These are phyloP conservation scores for Alternaria triticimaculans DNA, from an alignment of 2,329 filamentous ascomycete genomes.

Conservation along the genomic window DNA sequence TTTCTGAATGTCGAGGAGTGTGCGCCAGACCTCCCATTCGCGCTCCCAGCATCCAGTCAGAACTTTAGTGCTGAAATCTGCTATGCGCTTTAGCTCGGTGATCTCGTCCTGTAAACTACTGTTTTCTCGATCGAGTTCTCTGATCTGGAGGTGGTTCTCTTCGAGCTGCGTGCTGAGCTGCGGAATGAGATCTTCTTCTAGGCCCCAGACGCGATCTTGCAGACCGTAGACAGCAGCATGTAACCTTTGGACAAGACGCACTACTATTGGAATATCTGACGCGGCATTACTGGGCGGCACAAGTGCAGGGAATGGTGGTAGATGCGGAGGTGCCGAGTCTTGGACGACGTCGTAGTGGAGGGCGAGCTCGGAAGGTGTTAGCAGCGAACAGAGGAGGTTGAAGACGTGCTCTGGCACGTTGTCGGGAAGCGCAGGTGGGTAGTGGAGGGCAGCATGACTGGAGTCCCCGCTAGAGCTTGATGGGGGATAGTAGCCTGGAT, in stretches of 20 bases:
- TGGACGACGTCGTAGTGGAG: slow-evolving; percentile 10
- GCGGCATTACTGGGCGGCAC: background rate
- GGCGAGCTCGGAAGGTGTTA: slow-evolving; percentile 19
- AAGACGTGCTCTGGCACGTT: slow-evolving; percentile 4
- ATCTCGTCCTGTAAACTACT: background rate
- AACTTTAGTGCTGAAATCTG: slow-evolving; percentile 14
- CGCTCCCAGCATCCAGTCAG: slow-evolving; percentile 22
- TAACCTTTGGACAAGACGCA: slow-evolving; percentile 20
- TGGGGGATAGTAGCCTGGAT: background rate
- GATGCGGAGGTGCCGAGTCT: background rate
- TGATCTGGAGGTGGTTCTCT: slow-evolving; percentile 7
- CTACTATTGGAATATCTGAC: slow-evolving; percentile 4
- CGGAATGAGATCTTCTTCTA: slow-evolving; percentile 24
- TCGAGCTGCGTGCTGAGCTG: slow-evolving; percentile 10
- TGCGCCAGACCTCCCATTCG: slow-evolving; percentile 22
- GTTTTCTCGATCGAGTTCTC: background rate
- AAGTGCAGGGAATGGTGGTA: background rate
- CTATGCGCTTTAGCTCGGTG: slow-evolving; percentile 3
- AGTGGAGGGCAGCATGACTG: background rate
- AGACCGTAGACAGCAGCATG: slow-evolving; percentile 14
- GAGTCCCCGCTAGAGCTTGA: background rate
- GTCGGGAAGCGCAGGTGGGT: background rate
- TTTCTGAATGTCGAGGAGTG: slow-evolving; percentile 9
- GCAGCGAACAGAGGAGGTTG: slow-evolving; percentile 12
- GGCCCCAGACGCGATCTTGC: slow-evolving; percentile 13